Percentiles rank a stretch among this genome's conserved stretches.
Evolutionary conservation across 257 asterid genomes (phyloP).

Genomic region (Nicotiana knightiana): DNA sequence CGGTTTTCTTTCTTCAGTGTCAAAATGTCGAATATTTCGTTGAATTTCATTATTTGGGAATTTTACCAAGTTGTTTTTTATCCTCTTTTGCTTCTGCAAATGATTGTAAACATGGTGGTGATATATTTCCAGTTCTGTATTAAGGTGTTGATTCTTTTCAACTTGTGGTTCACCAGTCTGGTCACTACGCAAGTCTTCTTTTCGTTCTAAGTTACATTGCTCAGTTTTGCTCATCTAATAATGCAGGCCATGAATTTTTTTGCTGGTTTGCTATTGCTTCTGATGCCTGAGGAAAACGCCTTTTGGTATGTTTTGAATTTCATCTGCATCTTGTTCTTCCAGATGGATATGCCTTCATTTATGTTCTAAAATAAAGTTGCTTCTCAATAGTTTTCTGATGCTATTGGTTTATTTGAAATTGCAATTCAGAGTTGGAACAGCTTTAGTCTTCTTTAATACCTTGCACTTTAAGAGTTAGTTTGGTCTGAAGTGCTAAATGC

Average conservation of each 20-base stretch:
- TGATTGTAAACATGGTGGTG: neutral
- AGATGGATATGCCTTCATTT: neutral
- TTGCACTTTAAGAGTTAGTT: neutral
- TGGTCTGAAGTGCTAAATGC: neutral
- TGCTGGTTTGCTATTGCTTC: slow-evolving; percentile 86
- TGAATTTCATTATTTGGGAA: neutral
- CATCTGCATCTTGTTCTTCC: slow-evolving; percentile 13
- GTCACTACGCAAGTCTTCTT: neutral
- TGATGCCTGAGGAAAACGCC: slow-evolving; percentile 99
- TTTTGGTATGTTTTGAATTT: slow-evolving; percentile 66
- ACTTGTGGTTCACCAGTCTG: neutral
- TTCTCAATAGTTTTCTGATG: neutral
- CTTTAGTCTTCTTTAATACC: slow-evolving; percentile 4
- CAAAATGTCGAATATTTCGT: neutral
- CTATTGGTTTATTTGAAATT: too few species aligned
- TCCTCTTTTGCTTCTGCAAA: neutral
- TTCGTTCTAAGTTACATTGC: slow-evolving; percentile 12
- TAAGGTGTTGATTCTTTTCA: neutral
- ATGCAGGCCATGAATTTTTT: slow-evolving; percentile 99
- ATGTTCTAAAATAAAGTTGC: neutral
- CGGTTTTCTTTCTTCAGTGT: neutral
- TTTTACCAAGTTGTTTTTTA: neutral
- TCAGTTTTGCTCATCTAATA: slow-evolving; percentile 8
- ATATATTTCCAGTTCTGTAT: neutral
- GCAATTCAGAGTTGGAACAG: neutral